Conservation (phyloP, 345 rosid genomes). For the Aquilaria yunnanensis region DNA sequence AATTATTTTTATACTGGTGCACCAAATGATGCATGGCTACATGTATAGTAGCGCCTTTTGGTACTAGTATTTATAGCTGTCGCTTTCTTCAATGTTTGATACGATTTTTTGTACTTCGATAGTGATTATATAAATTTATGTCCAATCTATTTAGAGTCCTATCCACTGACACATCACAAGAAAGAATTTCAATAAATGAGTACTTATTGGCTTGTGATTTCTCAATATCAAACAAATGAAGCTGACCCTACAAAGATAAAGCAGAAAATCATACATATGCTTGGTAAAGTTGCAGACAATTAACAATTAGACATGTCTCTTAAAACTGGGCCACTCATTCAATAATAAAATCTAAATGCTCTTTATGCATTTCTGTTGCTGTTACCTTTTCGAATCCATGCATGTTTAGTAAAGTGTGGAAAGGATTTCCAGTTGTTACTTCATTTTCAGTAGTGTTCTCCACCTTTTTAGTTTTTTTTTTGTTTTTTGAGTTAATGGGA, state of each 20-base stretch:
- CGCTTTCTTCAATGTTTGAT: not conserved
- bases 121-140: no score
- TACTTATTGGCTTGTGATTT: not conserved
- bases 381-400: constrained; percentile 1
- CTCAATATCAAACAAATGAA: not conserved
- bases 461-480: no score
- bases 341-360: constrained; percentile 9
- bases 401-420: constrained; percentile 1
- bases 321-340: no score
- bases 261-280: not conserved
- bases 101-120: not conserved
- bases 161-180: not conserved
- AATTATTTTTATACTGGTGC: no score
- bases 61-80: no score
- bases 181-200: not conserved
- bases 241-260: not conserved
- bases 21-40: no score
- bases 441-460: constrained; percentile 16
- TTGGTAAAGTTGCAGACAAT: not conserved
- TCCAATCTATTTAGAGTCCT: not conserved
- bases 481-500: constrained; percentile 12
- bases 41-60: no score
- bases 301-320: no score
- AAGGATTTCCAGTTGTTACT: constrained; percentile 6
- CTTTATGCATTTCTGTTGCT: constrained; percentile 4